Evolutionary conservation across 2,329 filamentous ascomycete genomes (phyloP), one percentile per base, ranked within the genome.

Genomic region (Cladophialophora psammophila): DNA sequence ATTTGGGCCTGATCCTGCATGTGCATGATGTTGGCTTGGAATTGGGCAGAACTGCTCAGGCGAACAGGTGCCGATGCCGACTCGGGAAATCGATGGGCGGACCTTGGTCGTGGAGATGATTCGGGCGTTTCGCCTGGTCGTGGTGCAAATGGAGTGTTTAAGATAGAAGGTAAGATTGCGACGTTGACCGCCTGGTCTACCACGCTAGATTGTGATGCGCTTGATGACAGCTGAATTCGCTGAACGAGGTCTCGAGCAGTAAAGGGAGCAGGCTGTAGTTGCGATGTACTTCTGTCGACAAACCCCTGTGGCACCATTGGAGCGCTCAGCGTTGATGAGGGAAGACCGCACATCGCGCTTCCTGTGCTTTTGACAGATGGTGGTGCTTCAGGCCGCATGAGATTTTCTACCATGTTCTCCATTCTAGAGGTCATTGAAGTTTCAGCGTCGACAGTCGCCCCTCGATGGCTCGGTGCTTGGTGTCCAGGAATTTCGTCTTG

Each of bases 341-440:
- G 35, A 18, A 40, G 10, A 26, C 40, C 59, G 40, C 63, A 26
- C 18, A 26, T 15, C 1, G 45, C 18, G 34, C 32, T 52, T 35
- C 31, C 48, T 6, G 36, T 31, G 12, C 12, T 36, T 18, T 10
- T 35, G 9, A 38, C n/a, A 31, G 13, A 15, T 68, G 70, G 70
- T 50, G 79, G 76, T 32, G 80, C 79, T 57, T 81, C 78, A 20
- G 75, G 74, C 52, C 78, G 78, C 59, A 88, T 80, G 34, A 88
- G 77, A 65, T 85, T 80, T 70, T 88, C 84, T 13, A 88, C 86
- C 86, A 88, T 88, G 9, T 80, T 81, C 68, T 81, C 81, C 78
- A 87, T 84, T 18, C 48, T 18, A n/a, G 78, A 66, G n/a, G 50
- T 59, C 56, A 64, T 63, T 9, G 63, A 64, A 6, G 80, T 76